Evolutionary conservation across 768 basidiomycete genomes (phyloP), one percentile per base, ranked within the genome.

Genomic region (Pleurotus tuoliensis): DNA sequence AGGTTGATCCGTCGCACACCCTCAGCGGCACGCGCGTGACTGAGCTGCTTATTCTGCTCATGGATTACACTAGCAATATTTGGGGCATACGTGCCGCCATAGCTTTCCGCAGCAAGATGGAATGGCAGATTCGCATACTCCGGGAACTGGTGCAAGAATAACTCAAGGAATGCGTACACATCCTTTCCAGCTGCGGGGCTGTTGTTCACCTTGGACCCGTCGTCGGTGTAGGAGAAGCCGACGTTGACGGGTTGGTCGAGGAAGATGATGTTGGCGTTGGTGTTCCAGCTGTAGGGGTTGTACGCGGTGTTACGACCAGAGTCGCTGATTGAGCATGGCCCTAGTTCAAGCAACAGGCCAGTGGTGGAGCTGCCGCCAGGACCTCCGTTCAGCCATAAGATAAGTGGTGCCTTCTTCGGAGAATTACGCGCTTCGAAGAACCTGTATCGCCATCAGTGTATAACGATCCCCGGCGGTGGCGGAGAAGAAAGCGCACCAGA

Each of bases 371-470:
- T 85, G 71, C 84, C 86, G 7, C 85, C 82, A 18, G 84, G 86
- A 11, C 88, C 87, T 34, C 91, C 91, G 61, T 92, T 92, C n/a
- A 92, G 76, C 95, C 95, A 97, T 47, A 97, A 76, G 7, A 95
- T 78, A 2, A 98, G 79, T 3, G 94, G 95, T 5, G 90, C 93
- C 52, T 83, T 76, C 50, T 80, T 71, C 0, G 96, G 94, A 15
- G 82, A 77, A 54, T 72, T 75, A 37, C 94, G 80, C 1, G 89
- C 83, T 72, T 97, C 95, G 62, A 98, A 94, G 80, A 92, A 94
- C 90, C 90, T 91, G 57, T 46, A 27, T 4, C 12, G 34, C 25
- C 2, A 8, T 55, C 12, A 45, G 47, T 30, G 30, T 30, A 9
- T 9, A 11, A 11, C 8, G 52, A 43, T 43, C n/a, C 18, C 16